phyloP scores from a whole-genome alignment of 1,284 basidiomycete species.

The Tilletia walkeri region DNA sequence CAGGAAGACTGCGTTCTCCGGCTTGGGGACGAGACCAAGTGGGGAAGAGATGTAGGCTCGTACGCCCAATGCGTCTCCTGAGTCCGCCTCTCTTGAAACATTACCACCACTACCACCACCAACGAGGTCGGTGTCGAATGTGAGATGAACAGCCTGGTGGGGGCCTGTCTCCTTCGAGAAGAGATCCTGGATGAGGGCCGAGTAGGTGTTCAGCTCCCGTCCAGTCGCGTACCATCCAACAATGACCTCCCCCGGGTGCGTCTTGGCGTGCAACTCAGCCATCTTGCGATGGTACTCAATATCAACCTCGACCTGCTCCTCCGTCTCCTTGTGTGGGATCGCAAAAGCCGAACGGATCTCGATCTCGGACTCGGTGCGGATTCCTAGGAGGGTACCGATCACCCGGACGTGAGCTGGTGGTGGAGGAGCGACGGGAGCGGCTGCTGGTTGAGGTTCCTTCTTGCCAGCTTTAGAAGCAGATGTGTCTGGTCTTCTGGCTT shows the following conservation, averaged over 20 bases:
- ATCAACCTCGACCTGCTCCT: conserved; percentile 69
- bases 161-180: conserved; percentile 88
- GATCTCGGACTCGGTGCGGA: conserved; percentile 65
- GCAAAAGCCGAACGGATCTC: conserved; percentile 53
- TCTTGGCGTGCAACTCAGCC: conserved; percentile 83
- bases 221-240: conserved; percentile 70
- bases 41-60: conserved; percentile 81
- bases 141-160: conserved; percentile 86
- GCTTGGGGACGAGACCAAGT: conserved; percentile 45
- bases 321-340: conserved; percentile 66
- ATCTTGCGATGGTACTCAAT: conserved; percentile 93
- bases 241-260: conserved; percentile 79
- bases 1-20: conserved; percentile 53
- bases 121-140: conserved; percentile 80
- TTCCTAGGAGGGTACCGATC: conserved; percentile 91
- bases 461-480: conserved; percentile 3
- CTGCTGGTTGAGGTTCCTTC: not conserved
- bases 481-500: not conserved
- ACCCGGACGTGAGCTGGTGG: conserved; percentile 71
- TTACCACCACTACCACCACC: conserved; percentile 57
- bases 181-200: conserved; percentile 97
- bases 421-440: not conserved
- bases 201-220: conserved; percentile 87
- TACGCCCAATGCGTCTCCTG: conserved; percentile 60
- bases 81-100: conserved; percentile 27